Conservation (phyloP, 129 eudicot species). For the Rutidosis leptorrhynchoides region DNA sequence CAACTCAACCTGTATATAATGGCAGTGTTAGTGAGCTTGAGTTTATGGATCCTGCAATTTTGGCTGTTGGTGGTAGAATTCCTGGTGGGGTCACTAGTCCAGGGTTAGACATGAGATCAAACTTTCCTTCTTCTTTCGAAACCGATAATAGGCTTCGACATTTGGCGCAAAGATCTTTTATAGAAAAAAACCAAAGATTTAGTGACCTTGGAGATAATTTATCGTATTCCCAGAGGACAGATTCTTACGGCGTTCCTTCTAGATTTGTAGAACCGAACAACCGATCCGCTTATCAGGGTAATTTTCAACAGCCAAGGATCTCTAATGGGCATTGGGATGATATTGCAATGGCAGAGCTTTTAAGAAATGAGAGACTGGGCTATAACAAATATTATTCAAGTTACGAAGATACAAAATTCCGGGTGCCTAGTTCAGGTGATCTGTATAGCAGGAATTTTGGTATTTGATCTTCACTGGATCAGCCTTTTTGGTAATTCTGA, state of each 20-base stretch:
- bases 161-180: constrained; percentile 64
- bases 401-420: constrained; percentile 74
- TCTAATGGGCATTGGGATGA: constrained; percentile 88
- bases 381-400: constrained; percentile 54
- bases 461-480: constrained; percentile 36
- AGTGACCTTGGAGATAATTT: constrained; percentile 43
- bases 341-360: constrained; percentile 67
- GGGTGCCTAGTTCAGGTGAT: constrained; percentile 64
- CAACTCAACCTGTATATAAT: constrained; percentile 47
- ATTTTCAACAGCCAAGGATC: constrained; percentile 55
- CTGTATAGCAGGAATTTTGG: constrained; percentile 67
- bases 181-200: constrained; percentile 65
- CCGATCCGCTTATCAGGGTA: constrained; percentile 42
- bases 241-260: constrained; percentile 60
- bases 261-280: constrained; percentile 55
- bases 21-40: constrained; percentile 61
- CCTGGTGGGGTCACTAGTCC: constrained; percentile 49
- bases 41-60: constrained; percentile 89
- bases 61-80: constrained; percentile 92
- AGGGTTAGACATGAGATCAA: constrained; percentile 52
- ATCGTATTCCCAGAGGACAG: constrained; percentile 41
- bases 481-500: constrained; percentile 24
- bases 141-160: constrained; percentile 66
- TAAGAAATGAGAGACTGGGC: constrained; percentile 73
- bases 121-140: constrained; percentile 49